phyloP scores from a whole-genome alignment of 2,329 filamentous ascomycete species.

The Botrytis byssoidea region DNA sequence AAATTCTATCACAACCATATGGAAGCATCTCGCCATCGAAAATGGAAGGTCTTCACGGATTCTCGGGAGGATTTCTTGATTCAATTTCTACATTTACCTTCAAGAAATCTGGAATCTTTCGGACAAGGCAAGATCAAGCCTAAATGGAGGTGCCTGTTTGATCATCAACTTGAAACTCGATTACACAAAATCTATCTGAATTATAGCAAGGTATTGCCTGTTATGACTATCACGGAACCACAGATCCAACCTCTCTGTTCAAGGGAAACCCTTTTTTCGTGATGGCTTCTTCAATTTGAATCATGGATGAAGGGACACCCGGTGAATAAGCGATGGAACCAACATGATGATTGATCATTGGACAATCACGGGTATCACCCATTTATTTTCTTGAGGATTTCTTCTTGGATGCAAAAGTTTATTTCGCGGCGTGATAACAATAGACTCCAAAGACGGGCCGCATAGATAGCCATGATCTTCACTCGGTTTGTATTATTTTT shows the following conservation, averaged over 20 bases:
- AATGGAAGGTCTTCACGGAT: not conserved
- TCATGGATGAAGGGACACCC: not conserved
- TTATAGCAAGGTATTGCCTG: not conserved
- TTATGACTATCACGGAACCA: not conserved
- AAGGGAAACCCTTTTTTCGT: not conserved
- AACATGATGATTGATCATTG: not conserved
- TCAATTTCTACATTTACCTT: constrained; percentile 8
- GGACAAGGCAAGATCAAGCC: constrained; percentile 13
- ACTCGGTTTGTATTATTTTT: not conserved
- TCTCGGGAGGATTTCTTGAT: not conserved
- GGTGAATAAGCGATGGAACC: not conserved
- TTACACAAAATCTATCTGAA: constrained; percentile 9
- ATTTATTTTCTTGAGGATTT: not conserved
- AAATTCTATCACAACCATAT: not conserved
- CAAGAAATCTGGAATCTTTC: not conserved
- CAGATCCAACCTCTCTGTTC: not conserved
- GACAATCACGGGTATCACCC: not conserved
- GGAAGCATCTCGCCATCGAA: not conserved
- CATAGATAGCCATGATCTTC: constrained; percentile 1
- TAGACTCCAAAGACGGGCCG: constrained; percentile 1
- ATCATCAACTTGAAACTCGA: constrained; percentile 33
- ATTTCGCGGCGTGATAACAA: constrained; percentile 7
- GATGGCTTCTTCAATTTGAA: not conserved
- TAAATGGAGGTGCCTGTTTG: constrained; percentile 32
- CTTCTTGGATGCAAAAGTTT: not conserved